Evolutionary conservation across 345 rosid genomes (phyloP).

Genomic region (Anacardium occidentale): DNA sequence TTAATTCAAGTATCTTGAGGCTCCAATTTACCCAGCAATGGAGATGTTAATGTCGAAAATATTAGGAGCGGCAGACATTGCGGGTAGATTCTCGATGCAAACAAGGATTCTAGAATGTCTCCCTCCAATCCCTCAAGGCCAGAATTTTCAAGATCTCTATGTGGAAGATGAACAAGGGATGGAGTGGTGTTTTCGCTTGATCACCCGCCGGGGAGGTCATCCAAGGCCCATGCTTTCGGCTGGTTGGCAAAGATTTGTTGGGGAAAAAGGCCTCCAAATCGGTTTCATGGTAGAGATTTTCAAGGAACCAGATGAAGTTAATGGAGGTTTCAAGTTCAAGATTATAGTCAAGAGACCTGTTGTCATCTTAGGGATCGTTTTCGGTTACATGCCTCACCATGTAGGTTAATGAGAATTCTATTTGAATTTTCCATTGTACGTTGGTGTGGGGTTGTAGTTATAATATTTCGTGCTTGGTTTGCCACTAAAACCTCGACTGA

Average conservation of each 20-base stretch:
- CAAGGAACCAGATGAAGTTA: not conserved
- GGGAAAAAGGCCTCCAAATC: not conserved
- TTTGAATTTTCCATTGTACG: no score
- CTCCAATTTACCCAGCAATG: no score
- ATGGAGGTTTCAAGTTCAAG: not conserved
- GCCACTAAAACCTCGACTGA: no score
- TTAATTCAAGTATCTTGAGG: no score
- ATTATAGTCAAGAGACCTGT: not conserved
- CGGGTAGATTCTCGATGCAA: not conserved
- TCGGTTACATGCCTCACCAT: no score
- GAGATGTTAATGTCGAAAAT: no score
- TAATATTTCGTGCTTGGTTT: no score
- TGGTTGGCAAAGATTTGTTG: not conserved
- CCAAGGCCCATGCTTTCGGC: not conserved
- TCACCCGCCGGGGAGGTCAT: not conserved
- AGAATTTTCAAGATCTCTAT: not conserved
- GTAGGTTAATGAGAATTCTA: no score
- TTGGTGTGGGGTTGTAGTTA: no score
- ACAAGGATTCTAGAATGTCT: not conserved
- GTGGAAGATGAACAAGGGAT: not conserved
- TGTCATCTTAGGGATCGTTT: not conserved
- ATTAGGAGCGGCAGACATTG: not conserved
- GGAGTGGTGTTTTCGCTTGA: not conserved
- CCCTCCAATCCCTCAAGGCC: not conserved
- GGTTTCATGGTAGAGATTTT: not conserved